Percentiles rank a stretch among this genome's conserved stretches.
phyloP scores from a whole-genome alignment of 1,284 basidiomycete genomes.

The Bjerkandera adusta region DNA sequence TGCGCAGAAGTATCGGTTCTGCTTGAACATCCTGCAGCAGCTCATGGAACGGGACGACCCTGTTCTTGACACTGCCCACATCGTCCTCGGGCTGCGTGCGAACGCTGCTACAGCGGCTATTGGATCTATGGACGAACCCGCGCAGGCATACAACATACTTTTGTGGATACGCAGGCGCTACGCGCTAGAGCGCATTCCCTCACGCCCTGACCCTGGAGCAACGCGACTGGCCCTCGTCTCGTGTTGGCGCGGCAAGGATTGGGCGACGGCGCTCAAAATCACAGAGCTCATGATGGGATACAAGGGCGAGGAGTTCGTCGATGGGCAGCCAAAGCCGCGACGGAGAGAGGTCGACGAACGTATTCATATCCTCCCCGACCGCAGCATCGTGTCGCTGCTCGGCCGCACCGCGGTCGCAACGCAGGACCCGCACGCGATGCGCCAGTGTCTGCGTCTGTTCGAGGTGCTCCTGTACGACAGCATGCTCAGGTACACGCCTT shows the following conservation, averaged over 20 bases:
- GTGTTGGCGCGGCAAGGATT: slow-evolving; percentile 61
- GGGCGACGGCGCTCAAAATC: slow-evolving; percentile 49
- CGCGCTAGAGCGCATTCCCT: slow-evolving; percentile 24
- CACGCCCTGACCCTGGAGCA: slow-evolving; percentile 43
- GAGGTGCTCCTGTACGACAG: slow-evolving; percentile 37
- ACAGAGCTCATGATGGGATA: slow-evolving; percentile 71
- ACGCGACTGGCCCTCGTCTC: slow-evolving; percentile 54
- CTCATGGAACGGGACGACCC: slow-evolving; percentile 38
- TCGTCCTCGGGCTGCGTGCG: slow-evolving; percentile 57
- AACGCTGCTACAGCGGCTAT: slow-evolving; percentile 42
- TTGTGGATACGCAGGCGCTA: slow-evolving; percentile 64
- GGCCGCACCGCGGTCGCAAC: slow-evolving; percentile 51
- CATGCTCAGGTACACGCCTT: neutral
- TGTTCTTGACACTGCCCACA: slow-evolving; percentile 41
- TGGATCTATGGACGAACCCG: slow-evolving; percentile 26
- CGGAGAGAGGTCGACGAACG: slow-evolving; percentile 19
- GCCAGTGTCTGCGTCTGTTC: slow-evolving; percentile 58
- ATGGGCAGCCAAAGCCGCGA: slow-evolving; percentile 13
- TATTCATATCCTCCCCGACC: slow-evolving; percentile 40
- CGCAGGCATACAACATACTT: slow-evolving; percentile 50
- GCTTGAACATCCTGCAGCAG: slow-evolving; percentile 55
- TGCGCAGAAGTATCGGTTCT: slow-evolving; percentile 43
- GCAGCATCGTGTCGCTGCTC: slow-evolving; percentile 49
- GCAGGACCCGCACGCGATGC: slow-evolving; percentile 44
- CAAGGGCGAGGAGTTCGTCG: slow-evolving; percentile 47